Conservation (phyloP, 73 alveolate species). For the Breviolum minutum region DNA sequence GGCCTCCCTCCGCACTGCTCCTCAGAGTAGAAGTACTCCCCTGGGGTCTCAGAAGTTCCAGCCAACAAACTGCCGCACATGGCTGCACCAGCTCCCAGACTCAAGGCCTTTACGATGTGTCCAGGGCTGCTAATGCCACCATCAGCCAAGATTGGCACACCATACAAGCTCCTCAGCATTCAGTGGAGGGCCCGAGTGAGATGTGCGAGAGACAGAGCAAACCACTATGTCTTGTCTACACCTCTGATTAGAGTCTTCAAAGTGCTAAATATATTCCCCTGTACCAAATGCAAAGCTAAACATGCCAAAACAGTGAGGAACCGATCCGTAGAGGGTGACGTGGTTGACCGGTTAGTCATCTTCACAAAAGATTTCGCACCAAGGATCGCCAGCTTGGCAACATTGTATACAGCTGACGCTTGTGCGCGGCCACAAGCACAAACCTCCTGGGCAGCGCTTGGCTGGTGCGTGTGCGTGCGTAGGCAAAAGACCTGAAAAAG, state of each 20-base stretch:
- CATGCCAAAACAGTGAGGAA: background rate
- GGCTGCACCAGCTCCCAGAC: constrained; percentile 96
- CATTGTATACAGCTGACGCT: constrained; percentile 96
- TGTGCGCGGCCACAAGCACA: constrained; percentile 96
- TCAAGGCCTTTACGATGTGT: constrained; percentile 95
- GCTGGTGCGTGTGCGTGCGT: too few relatives aligned
- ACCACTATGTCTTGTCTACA: too few relatives aligned
- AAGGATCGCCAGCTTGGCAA: constrained; percentile 50
- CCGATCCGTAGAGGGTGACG: background rate
- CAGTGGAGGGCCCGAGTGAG: too few relatives aligned
- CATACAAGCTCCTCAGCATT: constrained; percentile 35
- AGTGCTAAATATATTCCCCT: too few relatives aligned
- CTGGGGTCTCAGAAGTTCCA: constrained; percentile 70
- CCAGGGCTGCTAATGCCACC: constrained; percentile 95
- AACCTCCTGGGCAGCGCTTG: constrained; percentile 62
- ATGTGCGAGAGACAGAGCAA: too few relatives aligned
- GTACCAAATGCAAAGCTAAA: too few relatives aligned
- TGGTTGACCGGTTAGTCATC: background rate
- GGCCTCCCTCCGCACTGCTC: background rate
- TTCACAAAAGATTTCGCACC: background rate
- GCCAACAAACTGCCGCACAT: constrained; percentile 95
- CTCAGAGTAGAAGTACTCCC: constrained; percentile 93
- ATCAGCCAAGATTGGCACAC: constrained; percentile 96
- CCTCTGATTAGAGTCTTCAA: too few relatives aligned
- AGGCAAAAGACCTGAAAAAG: too few relatives aligned